These are phyloP conservation scores for Arthroderma sp. DNA, from an alignment of 2,329 filamentous ascomycete species.

Conservation along the genomic window DNA sequence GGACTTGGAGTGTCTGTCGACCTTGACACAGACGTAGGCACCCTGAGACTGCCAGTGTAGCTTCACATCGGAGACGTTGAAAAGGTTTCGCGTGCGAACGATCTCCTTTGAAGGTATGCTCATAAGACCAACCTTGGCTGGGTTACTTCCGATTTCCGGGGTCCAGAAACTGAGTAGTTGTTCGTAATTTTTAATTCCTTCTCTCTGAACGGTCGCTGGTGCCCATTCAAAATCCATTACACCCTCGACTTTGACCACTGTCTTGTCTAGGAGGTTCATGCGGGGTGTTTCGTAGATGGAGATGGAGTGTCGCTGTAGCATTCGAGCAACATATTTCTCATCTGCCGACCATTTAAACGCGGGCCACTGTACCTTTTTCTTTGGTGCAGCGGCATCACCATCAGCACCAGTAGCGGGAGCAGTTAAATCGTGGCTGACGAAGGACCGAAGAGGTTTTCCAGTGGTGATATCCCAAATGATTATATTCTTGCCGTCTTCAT, in stretches of 20 bases:
- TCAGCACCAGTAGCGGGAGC: slow-evolving; percentile 45
- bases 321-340: slow-evolving; percentile 88
- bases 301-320: slow-evolving; percentile 78
- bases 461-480: slow-evolving; percentile 96
- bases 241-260: slow-evolving; percentile 88
- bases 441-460: slow-evolving; percentile 79
- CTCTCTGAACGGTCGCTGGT: slow-evolving; percentile 66
- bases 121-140: slow-evolving; percentile 94
- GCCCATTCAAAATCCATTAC: slow-evolving; percentile 98
- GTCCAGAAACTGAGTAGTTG: slow-evolving; percentile 99
- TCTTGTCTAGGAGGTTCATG: slow-evolving; percentile 85
- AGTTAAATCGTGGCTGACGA: slow-evolving; percentile 69
- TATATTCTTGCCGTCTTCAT: slow-evolving; percentile 98
- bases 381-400: slow-evolving; percentile 50
- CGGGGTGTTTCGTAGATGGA: slow-evolving; percentile 79
- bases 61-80: slow-evolving; percentile 96
- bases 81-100: slow-evolving; percentile 86
- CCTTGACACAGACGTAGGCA: slow-evolving; percentile 93
- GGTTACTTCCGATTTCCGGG: slow-evolving; percentile 93
- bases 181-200: slow-evolving; percentile 82
- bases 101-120: slow-evolving; percentile 89
- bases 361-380: slow-evolving; percentile 95
- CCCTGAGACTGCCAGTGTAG: slow-evolving; percentile 97
- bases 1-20: slow-evolving; percentile 95
- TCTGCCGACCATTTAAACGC: slow-evolving; percentile 99